Percentiles rank a stretch among this genome's conserved stretches.
phyloP scores from a whole-genome alignment of 495 filamentous ascomycete genomes.

The Clohesyomyces aquaticus region DNA sequence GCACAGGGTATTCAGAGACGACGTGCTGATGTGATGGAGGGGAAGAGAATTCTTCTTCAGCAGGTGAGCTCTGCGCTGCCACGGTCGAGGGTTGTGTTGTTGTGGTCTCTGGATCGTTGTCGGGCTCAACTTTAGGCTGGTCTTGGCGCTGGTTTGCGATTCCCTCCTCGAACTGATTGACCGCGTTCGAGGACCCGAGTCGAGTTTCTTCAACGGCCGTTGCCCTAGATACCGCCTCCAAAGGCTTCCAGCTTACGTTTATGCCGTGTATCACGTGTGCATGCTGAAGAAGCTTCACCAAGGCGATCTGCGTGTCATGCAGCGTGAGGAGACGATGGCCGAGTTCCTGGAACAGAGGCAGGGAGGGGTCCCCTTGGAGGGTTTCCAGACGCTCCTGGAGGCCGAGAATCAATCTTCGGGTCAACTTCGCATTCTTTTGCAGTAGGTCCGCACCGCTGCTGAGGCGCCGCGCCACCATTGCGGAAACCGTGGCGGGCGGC shows the following conservation, averaged over 20 bases:
- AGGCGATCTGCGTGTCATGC: slow-evolving; percentile 26
- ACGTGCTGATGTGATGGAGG: background rate
- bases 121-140: background rate
- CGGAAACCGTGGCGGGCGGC: background rate
- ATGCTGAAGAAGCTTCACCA: slow-evolving; percentile 15
- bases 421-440: slow-evolving; percentile 14
- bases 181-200: background rate
- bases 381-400: slow-evolving; percentile 13
- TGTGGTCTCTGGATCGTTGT: background rate
- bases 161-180: slow-evolving; percentile 5
- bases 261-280: background rate
- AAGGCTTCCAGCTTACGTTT: background rate
- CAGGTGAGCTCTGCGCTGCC: background rate
- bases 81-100: background rate
- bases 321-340: slow-evolving; percentile 19
- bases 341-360: background rate
- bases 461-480: slow-evolving; percentile 5
- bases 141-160: background rate
- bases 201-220: background rate
- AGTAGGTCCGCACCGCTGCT: slow-evolving; percentile 5
- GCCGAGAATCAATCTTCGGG: slow-evolving; percentile 12
- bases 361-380: background rate
- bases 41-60: background rate
- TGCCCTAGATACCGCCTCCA: background rate
- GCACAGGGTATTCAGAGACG: no score